Conservation (phyloP, 225 moss, liverwort and hornwort genomes). For the Pseudoscleropodium purum region DNA sequence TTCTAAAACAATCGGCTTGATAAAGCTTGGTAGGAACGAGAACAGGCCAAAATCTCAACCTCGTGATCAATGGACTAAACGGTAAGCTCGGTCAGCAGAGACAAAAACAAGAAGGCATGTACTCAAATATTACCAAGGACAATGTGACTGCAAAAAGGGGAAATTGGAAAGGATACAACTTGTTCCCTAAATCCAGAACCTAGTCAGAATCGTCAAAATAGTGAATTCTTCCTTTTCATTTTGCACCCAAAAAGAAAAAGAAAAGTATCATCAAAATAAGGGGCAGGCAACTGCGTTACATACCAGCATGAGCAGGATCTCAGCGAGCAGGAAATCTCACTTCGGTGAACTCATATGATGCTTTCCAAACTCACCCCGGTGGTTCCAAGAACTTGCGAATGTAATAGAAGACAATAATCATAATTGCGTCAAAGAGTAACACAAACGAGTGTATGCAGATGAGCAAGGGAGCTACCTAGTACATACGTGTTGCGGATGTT, state of each 20-base stretch:
- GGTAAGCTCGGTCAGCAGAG: background rate
- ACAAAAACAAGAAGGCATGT: background rate
- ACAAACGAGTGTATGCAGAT: slow-evolving; percentile 74
- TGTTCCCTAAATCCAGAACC: too few relatives aligned
- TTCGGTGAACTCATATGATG: background rate
- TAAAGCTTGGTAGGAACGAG: background rate
- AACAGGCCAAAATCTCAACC: background rate
- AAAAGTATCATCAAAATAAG: background rate
- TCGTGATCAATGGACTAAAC: background rate
- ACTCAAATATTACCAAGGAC: background rate
- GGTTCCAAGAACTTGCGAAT: background rate
- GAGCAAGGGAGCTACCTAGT: slow-evolving; percentile 22
- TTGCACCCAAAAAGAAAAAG: background rate
- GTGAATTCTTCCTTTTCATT: background rate
- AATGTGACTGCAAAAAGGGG: too few relatives aligned
- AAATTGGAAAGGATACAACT: background rate
- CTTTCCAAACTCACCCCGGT: background rate
- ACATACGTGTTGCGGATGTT: slow-evolving; percentile 5
- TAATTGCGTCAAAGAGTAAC: slow-evolving; percentile 47
- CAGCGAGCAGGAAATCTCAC: background rate
- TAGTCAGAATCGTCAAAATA: background rate
- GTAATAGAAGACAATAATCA: slow-evolving; percentile 9
- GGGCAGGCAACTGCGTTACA: background rate
- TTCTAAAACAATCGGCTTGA: background rate
- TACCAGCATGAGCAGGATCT: background rate